Conservation (phyloP, 345 rosid species). For the Euphorbia peplus region DNA sequence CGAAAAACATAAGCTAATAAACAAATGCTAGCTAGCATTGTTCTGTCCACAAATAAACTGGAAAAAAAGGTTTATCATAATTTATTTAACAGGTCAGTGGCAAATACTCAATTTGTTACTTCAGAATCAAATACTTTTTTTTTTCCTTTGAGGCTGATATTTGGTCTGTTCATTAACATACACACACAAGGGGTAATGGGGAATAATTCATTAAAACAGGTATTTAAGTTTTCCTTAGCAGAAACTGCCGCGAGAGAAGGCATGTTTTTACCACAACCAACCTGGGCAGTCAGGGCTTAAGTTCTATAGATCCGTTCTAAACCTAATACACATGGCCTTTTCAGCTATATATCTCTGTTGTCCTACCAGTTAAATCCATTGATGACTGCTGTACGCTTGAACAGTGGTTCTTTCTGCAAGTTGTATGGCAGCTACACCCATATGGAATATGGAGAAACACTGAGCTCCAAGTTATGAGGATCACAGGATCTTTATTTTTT, state of each 20-base stretch:
- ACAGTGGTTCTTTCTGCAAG: slow-evolving; percentile 25
- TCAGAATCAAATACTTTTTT: too few relatives aligned
- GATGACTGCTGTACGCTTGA: slow-evolving; percentile 37
- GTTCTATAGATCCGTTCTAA: slow-evolving; percentile 41
- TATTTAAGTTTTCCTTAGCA: slow-evolving; percentile 18
- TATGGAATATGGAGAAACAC: slow-evolving; percentile 18
- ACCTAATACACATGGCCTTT: slow-evolving; percentile 42
- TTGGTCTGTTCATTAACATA: slow-evolving; percentile 16
- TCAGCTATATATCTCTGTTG: slow-evolving; percentile 22
- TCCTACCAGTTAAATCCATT: slow-evolving; percentile 31
- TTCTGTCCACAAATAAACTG: not conserved
- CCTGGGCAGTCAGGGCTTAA: slow-evolving; percentile 86
- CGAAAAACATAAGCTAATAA: too few relatives aligned
- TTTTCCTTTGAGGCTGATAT: slow-evolving; percentile 14
- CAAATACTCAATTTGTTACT: not conserved
- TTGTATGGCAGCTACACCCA: slow-evolving; percentile 20
- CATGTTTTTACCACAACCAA: slow-evolving; percentile 61
- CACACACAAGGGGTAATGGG: slow-evolving; percentile 31
- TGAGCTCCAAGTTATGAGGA: slow-evolving; percentile 10
- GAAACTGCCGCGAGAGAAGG: slow-evolving; percentile 97
- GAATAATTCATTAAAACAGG: slow-evolving; percentile 20
- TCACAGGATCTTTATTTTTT: slow-evolving; percentile 14
- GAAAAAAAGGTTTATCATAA: not conserved
- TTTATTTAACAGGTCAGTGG: not conserved
- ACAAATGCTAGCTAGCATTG: too few relatives aligned